A percentile compares a stretch with the other conserved stretches of the same genome.
These are phyloP conservation scores for Inonotus obliquus DNA, from an alignment of 1,284 basidiomycete species.

Conservation along the genomic window DNA sequence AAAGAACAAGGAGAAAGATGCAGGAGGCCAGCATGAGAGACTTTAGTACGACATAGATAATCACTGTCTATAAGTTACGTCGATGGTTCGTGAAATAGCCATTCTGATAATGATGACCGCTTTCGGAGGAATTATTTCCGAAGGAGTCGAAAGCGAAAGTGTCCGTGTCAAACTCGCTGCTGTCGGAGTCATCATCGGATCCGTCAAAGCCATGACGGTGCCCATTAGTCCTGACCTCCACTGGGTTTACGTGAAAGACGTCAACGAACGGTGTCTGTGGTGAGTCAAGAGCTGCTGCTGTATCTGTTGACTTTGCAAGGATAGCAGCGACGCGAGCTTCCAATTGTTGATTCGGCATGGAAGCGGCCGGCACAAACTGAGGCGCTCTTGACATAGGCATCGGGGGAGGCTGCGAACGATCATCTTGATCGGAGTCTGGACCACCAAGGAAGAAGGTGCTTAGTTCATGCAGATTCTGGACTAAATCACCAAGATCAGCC, in stretches of 20 bases:
- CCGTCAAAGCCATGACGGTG: conserved; percentile 32
- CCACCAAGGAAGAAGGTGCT: conserved; percentile 81
- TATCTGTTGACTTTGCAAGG: conserved; percentile 65
- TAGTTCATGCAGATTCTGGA: conserved; percentile 83
- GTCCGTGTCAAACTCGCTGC: conserved; percentile 58
- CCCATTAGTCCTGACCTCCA: conserved; percentile 31
- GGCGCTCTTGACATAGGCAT: conserved; percentile 29
- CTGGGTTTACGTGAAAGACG: conserved; percentile 51
- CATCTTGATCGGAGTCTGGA: conserved; percentile 22
- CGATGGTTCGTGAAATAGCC: conserved; percentile 6
- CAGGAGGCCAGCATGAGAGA: too few relatives aligned
- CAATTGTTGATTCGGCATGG: conserved; percentile 51
- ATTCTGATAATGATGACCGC: conserved; percentile 7
- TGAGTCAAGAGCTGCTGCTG: conserved; percentile 39
- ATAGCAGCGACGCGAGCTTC: conserved; percentile 78
- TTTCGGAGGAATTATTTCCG: conserved; percentile 37
- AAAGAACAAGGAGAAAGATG: not conserved
- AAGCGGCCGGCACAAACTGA: not conserved
- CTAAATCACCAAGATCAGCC: conserved; percentile 78
- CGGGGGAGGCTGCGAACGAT: conserved; percentile 5
- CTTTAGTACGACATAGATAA: not conserved
- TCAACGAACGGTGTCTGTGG: conserved; percentile 77
- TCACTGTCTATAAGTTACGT: conserved; percentile 1
- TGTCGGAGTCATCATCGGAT: conserved; percentile 35
- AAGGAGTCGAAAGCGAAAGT: conserved; percentile 66